phyloP scores from a whole-genome alignment of 805 yeast genomes.

The Candida nemodendra region DNA sequence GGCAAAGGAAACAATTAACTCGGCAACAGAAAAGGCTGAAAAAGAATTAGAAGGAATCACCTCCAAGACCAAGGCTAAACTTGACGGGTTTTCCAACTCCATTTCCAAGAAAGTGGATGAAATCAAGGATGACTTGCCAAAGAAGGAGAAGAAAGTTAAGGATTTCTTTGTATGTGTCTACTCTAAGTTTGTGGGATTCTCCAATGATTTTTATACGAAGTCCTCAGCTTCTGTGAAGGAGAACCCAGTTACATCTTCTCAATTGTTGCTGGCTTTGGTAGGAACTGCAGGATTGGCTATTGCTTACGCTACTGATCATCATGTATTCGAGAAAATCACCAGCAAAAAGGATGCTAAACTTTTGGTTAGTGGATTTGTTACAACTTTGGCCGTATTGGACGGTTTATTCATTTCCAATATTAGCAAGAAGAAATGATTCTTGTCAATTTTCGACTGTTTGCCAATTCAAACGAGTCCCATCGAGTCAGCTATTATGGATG shows the following conservation, averaged over 20 bases:
- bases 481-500: too few species aligned
- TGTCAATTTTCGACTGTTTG: too few species aligned
- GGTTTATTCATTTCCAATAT: conserved; percentile 17
- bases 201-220: conserved; percentile 11
- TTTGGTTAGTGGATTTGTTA: conserved; percentile 12
- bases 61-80: conserved; percentile 15
- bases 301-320: conserved; percentile 15
- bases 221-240: conserved; percentile 16
- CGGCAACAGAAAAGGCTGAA: conserved; percentile 12
- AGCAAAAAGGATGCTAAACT: conserved; percentile 10
- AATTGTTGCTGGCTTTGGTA: conserved; percentile 19
- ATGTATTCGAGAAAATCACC: conserved; percentile 13
- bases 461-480: too few species aligned
- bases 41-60: conserved; percentile 18
- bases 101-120: conserved; percentile 20
- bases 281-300: conserved; percentile 21
- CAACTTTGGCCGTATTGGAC: conserved; percentile 18
- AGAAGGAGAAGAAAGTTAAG: conserved; percentile 16
- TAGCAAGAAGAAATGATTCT: conserved; percentile 14
- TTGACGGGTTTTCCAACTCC: conserved; percentile 15
- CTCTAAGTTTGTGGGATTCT: conserved; percentile 10
- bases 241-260: conserved; percentile 24
- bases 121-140: conserved; percentile 20
- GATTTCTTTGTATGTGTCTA: conserved; percentile 15
- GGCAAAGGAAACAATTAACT: conserved; percentile 13